These are phyloP conservation scores for Kodamaea kaohsiungensis DNA, from an alignment of 805 yeast genomes.

Conservation along the genomic window DNA sequence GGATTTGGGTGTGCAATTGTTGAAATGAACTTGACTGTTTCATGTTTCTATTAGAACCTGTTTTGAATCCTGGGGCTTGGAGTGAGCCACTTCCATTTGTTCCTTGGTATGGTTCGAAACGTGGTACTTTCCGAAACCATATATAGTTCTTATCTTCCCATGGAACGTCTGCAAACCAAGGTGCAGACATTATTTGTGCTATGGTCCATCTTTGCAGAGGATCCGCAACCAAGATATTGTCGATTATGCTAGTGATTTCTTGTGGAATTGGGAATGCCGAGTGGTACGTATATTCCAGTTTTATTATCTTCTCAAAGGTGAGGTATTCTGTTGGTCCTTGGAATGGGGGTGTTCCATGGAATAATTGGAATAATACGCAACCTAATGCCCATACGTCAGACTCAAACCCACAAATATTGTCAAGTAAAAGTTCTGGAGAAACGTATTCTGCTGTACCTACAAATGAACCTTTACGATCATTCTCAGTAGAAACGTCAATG, in stretches of 20 bases:
- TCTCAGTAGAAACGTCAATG: constrained; percentile 29
- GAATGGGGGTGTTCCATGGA: constrained; percentile 86
- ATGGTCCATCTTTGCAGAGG: constrained; percentile 33
- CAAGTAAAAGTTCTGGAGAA: constrained; percentile 81
- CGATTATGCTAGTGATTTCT: constrained; percentile 32
- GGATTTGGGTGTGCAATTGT: constrained; percentile 41
- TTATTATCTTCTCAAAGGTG: constrained; percentile 86
- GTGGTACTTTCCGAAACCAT: constrained; percentile 34
- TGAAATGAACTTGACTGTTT: constrained; percentile 40
- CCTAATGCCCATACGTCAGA: constrained; percentile 95
- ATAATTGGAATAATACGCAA: constrained; percentile 80
- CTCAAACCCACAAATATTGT: constrained; percentile 78
- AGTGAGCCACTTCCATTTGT: neutral
- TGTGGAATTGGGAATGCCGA: constrained; percentile 28
- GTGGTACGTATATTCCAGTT: constrained; percentile 61
- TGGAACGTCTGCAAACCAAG: constrained; percentile 40
- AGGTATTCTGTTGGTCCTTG: constrained; percentile 82
- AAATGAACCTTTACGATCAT: constrained; percentile 59
- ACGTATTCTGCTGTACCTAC: constrained; percentile 98
- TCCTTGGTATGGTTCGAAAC: constrained; percentile 25
- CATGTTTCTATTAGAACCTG: constrained; percentile 37
- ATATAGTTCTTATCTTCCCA: constrained; percentile 43
- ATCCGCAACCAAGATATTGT: constrained; percentile 33
- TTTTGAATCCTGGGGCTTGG: constrained; percentile 21
- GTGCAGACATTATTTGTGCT: constrained; percentile 31